Evolutionary conservation across 768 basidiomycete genomes (phyloP).

Genomic region (Melanogaster broomeanus): DNA sequence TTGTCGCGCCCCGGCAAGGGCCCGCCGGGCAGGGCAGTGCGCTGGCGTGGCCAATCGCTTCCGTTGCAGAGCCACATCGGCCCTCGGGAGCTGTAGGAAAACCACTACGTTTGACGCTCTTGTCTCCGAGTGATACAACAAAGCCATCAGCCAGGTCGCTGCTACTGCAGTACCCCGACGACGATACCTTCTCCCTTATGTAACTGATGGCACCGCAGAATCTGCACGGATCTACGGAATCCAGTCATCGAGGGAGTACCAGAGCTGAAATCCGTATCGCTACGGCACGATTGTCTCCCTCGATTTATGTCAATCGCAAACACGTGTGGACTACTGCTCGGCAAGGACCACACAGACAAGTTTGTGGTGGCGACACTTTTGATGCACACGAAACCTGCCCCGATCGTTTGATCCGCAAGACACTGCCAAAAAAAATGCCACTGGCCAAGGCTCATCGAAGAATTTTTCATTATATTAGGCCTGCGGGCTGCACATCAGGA

Average conservation of each 20-base stretch:
- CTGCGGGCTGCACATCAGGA: too few relatives aligned
- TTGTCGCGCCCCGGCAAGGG: too few relatives aligned
- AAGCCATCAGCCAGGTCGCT: conserved; percentile 91
- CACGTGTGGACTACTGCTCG: conserved; percentile 85
- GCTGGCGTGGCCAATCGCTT: not conserved
- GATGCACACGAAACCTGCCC: too few relatives aligned
- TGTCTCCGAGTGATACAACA: conserved; percentile 82
- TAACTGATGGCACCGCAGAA: conserved; percentile 36
- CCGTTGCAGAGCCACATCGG: conserved; percentile 63
- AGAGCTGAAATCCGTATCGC: conserved; percentile 60
- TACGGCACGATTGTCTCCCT: conserved; percentile 71
- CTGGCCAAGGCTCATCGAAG: too few relatives aligned
- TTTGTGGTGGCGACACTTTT: conserved; percentile 77
- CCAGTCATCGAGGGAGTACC: conserved; percentile 30
- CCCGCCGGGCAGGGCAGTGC: too few relatives aligned
- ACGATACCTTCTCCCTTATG: too few relatives aligned
- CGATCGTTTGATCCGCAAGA: too few relatives aligned
- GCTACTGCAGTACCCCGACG: too few relatives aligned
- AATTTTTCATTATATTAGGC: too few relatives aligned
- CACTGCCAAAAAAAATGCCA: too few relatives aligned
- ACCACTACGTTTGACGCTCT: conserved; percentile 83
- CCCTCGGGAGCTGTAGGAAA: conserved; percentile 83
- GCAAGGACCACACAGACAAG: conserved; percentile 58
- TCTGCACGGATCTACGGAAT: conserved; percentile 35
- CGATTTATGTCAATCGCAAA: conserved; percentile 84